phyloP scores from a whole-genome alignment of 176 grass and related monocot species.

The Alloteropsis semialata region DNA sequence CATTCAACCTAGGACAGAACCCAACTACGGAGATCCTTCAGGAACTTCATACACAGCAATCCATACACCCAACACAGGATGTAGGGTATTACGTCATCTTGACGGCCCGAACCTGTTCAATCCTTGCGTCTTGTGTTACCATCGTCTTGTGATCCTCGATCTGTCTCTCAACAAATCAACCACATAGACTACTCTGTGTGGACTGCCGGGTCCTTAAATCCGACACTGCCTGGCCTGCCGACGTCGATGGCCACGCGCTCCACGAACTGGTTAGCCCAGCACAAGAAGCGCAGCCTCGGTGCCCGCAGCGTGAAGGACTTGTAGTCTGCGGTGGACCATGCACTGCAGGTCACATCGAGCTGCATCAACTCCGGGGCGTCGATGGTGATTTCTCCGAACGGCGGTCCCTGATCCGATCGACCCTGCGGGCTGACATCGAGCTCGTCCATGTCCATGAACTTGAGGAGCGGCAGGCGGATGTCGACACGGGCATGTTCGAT shows the following conservation, averaged over 20 bases:
- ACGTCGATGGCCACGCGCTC: conserved; percentile 8
- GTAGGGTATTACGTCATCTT: too few relatives aligned
- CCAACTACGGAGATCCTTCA: too few relatives aligned
- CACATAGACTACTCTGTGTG: too few relatives aligned
- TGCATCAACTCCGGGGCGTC: neutral
- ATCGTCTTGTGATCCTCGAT: too few relatives aligned
- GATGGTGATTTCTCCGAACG: neutral
- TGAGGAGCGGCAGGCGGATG: neutral
- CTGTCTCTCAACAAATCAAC: too few relatives aligned
- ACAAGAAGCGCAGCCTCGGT: neutral
- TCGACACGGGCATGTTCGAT: neutral
- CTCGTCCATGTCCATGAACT: neutral
- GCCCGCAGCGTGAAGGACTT: neutral
- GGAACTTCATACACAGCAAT: too few relatives aligned
- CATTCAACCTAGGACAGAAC: too few relatives aligned
- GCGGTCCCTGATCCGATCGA: neutral
- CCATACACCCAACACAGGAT: too few relatives aligned
- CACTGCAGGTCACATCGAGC: neutral
- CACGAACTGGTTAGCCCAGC: neutral
- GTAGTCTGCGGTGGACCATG: neutral
- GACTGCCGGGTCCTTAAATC: too few relatives aligned
- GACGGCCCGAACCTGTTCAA: too few relatives aligned
- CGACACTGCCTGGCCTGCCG: too few relatives aligned
- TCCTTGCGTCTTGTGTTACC: too few relatives aligned
- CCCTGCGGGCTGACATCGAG: neutral